Base-by-base conservation (phyloP, 768 basidiomycete genomes). In the Rhizopogon vinicolor region DNA sequence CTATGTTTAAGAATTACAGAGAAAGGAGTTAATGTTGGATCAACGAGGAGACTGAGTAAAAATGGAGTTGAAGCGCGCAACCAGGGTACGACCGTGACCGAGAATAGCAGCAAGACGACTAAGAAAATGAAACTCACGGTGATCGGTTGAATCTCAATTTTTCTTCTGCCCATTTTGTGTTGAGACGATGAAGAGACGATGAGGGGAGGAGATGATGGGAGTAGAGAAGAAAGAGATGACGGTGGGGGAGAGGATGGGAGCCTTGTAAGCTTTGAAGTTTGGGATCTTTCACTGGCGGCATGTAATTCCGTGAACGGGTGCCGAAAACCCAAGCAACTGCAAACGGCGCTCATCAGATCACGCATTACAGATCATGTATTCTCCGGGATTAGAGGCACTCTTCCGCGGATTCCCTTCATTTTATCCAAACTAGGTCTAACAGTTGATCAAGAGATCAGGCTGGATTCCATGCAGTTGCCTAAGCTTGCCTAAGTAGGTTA, bases 131-230 rank as follows among this genome's bases (percentile, higher is more conserved):
- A 58, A 81, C 87, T 68, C 61, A 89, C 87, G 2, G 83, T 84
- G 67, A 89, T 89, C 61, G 88, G 86, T 68, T 87, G 86, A 44
- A 89, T 89, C 74, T 88, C 87, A 64, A 89, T 89, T 77, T 89
- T 89, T 75, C 87, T 74, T 69, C 87, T 74, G 60, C 87, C 87
- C 87, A 87, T 87, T 62, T 68, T 58, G 44, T 22, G 14, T 41
- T 14, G 52, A 58, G 45, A 33, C 51, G 41, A 37, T 18, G 51
- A 40, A 4, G 39, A 31, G 19, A 37, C 2, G 43, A 52, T 44
- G 41, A 41, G 19, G 10, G 45, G 31, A 28, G 12, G 61, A 54
- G 60, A 62, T 51, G 68, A 55, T 62, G 68, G 60, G 58, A 56
- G 68, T 55, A 48, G 40, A 55, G 56, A 53, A 48, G 55, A 44